These are phyloP conservation scores for Aspergillus caelatus DNA, from an alignment of 2,329 filamentous ascomycete genomes.

Conservation along the genomic window DNA sequence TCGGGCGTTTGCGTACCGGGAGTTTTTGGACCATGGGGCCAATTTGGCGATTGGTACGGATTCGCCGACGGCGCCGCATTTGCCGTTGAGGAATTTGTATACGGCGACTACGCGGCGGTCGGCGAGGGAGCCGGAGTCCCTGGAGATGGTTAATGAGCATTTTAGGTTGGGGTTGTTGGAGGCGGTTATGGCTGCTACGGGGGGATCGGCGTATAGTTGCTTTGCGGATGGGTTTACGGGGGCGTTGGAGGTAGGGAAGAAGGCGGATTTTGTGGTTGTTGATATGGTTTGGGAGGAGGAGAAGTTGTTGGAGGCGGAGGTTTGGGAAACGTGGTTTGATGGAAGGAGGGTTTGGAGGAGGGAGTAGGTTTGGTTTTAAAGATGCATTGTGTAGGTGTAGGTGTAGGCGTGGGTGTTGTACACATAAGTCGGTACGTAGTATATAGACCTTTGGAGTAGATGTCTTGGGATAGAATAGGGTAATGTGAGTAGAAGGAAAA, in stretches of 20 bases:
- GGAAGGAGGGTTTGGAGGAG: constrained; percentile 35
- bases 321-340: constrained; percentile 48
- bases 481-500: too few species aligned
- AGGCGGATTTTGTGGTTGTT: constrained; percentile 49
- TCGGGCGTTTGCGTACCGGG: constrained; percentile 54
- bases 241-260: constrained; percentile 41
- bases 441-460: too few species aligned
- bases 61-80: constrained; percentile 51
- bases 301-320: constrained; percentile 41
- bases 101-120: constrained; percentile 53
- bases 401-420: too few species aligned
- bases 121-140: constrained; percentile 40
- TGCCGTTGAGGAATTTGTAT: constrained; percentile 50
- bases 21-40: constrained; percentile 48
- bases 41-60: constrained; percentile 52
- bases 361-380: not conserved
- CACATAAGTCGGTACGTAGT: too few species aligned
- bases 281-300: constrained; percentile 45
- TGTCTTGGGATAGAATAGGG: too few species aligned
- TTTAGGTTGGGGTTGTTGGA: constrained; percentile 45
- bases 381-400: too few species aligned
- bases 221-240: constrained; percentile 47
- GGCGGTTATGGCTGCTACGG: constrained; percentile 49
- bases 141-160: constrained; percentile 44
- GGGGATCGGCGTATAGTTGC: constrained; percentile 49